These are phyloP conservation scores for Barnettozyma siamensis DNA, from an alignment of 805 yeast genomes.

Conservation along the genomic window DNA sequence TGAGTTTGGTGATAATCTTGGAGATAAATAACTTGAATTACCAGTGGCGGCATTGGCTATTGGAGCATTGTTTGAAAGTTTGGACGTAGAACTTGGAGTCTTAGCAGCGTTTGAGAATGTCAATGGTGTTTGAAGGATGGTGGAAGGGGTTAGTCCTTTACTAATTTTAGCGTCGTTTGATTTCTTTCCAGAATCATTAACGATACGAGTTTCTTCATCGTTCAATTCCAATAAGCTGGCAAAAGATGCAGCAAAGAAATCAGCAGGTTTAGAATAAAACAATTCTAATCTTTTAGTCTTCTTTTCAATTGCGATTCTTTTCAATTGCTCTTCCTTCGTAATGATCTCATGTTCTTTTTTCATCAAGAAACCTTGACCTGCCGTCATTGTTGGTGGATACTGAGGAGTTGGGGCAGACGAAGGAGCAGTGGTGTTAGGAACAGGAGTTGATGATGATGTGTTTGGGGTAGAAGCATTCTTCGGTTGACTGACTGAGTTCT, in stretches of 20 bases:
- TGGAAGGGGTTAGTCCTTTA: conserved; percentile 25
- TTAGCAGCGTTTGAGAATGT: conserved; percentile 22
- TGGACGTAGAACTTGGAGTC: conserved; percentile 23
- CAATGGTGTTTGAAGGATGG: conserved; percentile 25
- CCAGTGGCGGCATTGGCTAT: conserved; percentile 4
- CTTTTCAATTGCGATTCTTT: conserved; percentile 16
- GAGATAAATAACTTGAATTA: conserved; percentile 19
- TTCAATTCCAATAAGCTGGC: conserved; percentile 22
- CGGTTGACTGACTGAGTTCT: conserved; percentile 10
- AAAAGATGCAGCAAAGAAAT: conserved; percentile 22
- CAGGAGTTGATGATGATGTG: conserved; percentile 2
- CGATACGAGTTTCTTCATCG: conserved; percentile 23
- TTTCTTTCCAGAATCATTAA: conserved; percentile 16
- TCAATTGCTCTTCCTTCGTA: conserved; percentile 14
- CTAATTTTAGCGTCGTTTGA: conserved; percentile 17
- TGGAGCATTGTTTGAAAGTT: conserved; percentile 1
- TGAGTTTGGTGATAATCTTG: conserved; percentile 20
- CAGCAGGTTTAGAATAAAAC: conserved; percentile 17
- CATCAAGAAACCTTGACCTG: conserved; percentile 10
- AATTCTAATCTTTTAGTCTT: conserved; percentile 21
- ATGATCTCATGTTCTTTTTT: conserved; percentile 24
- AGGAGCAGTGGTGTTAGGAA: background rate
- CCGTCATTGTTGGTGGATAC: conserved; percentile 1
- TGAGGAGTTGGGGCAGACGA: conserved; percentile 2
- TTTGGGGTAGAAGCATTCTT: conserved; percentile 5